These are phyloP conservation scores for Sugiyamaella grinbergsii DNA, from an alignment of 1,139 yeast genomes.

Conservation along the genomic window DNA sequence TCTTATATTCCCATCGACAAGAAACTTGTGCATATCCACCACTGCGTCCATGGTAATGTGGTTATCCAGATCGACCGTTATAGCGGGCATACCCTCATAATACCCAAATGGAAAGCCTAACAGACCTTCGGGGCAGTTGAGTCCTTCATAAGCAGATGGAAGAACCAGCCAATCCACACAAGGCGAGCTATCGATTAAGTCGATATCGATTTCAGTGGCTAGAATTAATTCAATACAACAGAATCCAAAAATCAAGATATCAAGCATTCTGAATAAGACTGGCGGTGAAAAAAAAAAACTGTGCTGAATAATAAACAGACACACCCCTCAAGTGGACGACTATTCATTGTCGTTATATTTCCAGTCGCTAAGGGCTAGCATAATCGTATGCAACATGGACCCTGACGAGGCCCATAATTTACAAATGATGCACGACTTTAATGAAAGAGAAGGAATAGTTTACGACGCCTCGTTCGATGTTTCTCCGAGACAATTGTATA, in stretches of 20 bases:
- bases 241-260: background rate
- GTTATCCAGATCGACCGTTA: constrained; percentile 13
- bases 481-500: too few species aligned
- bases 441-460: too few species aligned
- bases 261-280: background rate
- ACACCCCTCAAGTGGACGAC: too few species aligned
- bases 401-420: background rate
- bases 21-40: constrained; percentile 15
- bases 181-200: constrained; percentile 9
- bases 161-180: constrained; percentile 16
- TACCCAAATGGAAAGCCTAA: constrained; percentile 17
- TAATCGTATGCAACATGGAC: background rate
- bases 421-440: background rate
- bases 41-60: constrained; percentile 2
- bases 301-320: too few species aligned
- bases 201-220: constrained; percentile 14
- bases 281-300: too few species aligned
- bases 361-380: too few species aligned
- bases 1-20: constrained; percentile 10
- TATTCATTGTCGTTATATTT: too few species aligned
- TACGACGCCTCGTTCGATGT: too few species aligned
- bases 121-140: constrained; percentile 14
- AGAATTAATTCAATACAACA: background rate
- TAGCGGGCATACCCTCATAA: constrained; percentile 12
- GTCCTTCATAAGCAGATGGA: constrained; percentile 9